Evolutionary conservation across 495 filamentous ascomycete genomes (phyloP), one percentile per base, ranked within the genome.

Genomic region (Tuber umbilicatum): DNA sequence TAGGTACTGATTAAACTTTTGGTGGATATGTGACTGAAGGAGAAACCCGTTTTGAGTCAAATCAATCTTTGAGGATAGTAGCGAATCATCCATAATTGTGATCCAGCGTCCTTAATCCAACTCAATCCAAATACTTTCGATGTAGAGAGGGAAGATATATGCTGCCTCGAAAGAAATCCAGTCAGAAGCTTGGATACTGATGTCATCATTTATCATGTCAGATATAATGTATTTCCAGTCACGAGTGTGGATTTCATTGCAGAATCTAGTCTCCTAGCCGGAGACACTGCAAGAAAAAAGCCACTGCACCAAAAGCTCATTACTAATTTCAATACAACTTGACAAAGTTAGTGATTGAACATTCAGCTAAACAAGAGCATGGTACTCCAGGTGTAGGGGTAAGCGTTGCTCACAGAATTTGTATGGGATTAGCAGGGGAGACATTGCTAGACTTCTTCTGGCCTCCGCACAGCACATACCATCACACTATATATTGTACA

Each of bases 41-140:
- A 79, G 70, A 60, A 79, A 55, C 55, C 80, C 76, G 69, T 83
- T 82, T 71, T 79, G 78, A 17, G 39, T 55, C 19, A 73, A 83
- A 75, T 82, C 74, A 70, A 82, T 81, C 50, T 74, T 79, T 17
- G 70, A 73, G 19, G 77, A 41, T 55, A 40, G 76, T 43, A 40
- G n/a, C 19, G 71, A 73, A 69, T 81, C 76, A 37, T 81, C 79
- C 60, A 76, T 79, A 45, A 77, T 71, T 31, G 70, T 81, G 40
- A 81, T n/a, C 74, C 78, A 77, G 17, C 70, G 10, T 4, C 68
- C 31, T 5, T 69, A 79, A 69, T 70, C 42, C 21, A 37, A 74
- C n/a, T 79, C n/a, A 27, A 71, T 77, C 79, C 74, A 79, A 4
- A 74, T 31, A 69, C 68, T 74, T 68, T 74, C 77, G n/a, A 40